Percentiles rank a stretch among this genome's conserved stretches.
Conservation (phyloP, 1,284 basidiomycete species). For the Moniliophthora roreri region DNA sequence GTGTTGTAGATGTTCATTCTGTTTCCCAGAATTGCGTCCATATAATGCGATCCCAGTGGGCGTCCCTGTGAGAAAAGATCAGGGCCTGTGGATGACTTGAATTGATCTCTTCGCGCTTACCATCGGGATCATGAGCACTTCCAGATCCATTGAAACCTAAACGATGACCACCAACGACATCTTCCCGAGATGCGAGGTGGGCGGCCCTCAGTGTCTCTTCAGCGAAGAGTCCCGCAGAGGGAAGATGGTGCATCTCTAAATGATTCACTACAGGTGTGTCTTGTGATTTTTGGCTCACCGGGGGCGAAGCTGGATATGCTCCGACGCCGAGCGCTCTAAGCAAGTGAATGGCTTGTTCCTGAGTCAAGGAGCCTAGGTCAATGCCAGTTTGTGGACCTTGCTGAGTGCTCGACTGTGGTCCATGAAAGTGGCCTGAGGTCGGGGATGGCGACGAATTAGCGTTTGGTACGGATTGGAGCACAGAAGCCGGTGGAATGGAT, state of each 20-base stretch:
- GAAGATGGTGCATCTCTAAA: slow-evolving; percentile 14
- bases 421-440: background rate
- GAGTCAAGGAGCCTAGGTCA: slow-evolving; percentile 38
- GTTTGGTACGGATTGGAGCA: background rate
- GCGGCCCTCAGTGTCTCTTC: slow-evolving; percentile 31
- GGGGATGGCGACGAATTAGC: background rate
- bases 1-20: too few species aligned
- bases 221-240: slow-evolving; percentile 14
- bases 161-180: slow-evolving; percentile 16
- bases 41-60: too few species aligned
- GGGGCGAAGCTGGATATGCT: slow-evolving; percentile 31
- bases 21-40: too few species aligned
- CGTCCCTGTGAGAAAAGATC: too few species aligned
- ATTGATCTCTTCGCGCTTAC: too few species aligned
- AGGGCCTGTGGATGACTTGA: too few species aligned
- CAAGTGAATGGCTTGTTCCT: slow-evolving; percentile 68
- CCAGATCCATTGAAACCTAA: too few species aligned
- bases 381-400: background rate
- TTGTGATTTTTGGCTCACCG: slow-evolving; percentile 6
- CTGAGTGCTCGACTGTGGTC: background rate
- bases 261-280: slow-evolving; percentile 8
- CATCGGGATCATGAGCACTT: too few species aligned
- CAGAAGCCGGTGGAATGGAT: background rate
- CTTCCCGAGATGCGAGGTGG: slow-evolving; percentile 21
- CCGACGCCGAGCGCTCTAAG: slow-evolving; percentile 59